A percentile compares a stretch with the other conserved stretches of the same genome.
Conservation (phyloP, 2,329 filamentous ascomycete genomes). For the Claviceps sp. region DNA sequence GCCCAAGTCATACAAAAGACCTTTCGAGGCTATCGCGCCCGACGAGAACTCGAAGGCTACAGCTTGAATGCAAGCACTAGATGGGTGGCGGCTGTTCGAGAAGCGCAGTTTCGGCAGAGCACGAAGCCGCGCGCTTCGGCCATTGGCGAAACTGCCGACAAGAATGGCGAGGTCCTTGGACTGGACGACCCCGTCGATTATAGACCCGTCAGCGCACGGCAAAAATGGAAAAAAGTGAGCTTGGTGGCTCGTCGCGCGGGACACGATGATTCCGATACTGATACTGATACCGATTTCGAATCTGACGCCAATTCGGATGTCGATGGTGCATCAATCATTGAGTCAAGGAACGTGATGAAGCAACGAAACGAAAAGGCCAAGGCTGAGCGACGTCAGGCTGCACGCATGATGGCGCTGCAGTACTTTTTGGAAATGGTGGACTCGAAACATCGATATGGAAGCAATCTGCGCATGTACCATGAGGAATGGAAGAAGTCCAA, state of each 20-base stretch:
- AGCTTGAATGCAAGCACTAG: constrained; percentile 55
- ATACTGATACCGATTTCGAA: constrained; percentile 34
- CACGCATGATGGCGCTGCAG: constrained; percentile 71
- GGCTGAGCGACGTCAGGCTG: constrained; percentile 46
- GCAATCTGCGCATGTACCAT: constrained; percentile 71
- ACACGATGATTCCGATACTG: constrained; percentile 44
- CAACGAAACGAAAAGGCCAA: constrained; percentile 35
- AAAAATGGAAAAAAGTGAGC: constrained; percentile 65
- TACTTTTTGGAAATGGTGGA: constrained; percentile 84
- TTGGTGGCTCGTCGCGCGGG: constrained; percentile 60
- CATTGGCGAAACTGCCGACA: constrained; percentile 3
- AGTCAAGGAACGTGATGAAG: constrained; percentile 25
- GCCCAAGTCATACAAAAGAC: constrained; percentile 52
- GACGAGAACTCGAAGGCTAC: constrained; percentile 57
- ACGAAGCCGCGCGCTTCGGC: constrained; percentile 28
- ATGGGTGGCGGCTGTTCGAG: constrained; percentile 55
- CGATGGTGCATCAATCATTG: constrained; percentile 15
- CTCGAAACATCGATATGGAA: constrained; percentile 75
- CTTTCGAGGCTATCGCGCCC: constrained; percentile 63
- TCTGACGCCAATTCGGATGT: constrained; percentile 20
- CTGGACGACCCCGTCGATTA: constrained; percentile 9
- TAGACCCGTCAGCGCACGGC: constrained; percentile 32
- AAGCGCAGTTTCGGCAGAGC: constrained; percentile 39
- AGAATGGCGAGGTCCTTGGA: constrained; percentile 5
- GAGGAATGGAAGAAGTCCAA: constrained; percentile 66